These are phyloP conservation scores for Fonsecaea multimorphosa DNA, from an alignment of 2,329 filamentous ascomycete genomes.

Conservation along the genomic window DNA sequence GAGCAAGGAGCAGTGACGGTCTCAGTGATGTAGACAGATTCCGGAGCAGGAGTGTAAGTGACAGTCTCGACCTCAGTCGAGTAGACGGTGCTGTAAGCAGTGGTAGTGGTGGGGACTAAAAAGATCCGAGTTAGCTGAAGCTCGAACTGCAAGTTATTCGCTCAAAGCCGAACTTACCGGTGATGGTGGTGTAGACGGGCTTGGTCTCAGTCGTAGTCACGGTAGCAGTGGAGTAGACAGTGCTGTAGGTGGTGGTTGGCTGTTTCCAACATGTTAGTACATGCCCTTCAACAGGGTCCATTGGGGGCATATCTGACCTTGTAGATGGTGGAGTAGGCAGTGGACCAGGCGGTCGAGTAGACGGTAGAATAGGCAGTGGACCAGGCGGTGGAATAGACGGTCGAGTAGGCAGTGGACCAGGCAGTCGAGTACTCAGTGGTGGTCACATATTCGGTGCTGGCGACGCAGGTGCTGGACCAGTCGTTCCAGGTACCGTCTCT, in stretches of 20 bases:
- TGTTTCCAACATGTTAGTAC: neutral
- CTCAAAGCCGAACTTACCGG: neutral
- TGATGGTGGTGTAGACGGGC: conserved; percentile 9
- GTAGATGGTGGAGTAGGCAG: conserved; percentile 9
- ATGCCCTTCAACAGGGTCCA: neutral
- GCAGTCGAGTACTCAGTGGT: conserved; percentile 11
- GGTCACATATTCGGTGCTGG: conserved; percentile 3
- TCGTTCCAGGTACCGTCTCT: conserved; percentile 13
- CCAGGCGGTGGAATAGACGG: conserved; percentile 9
- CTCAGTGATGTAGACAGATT: conserved; percentile 1
- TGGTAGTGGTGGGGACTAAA: neutral
- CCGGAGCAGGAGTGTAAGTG: neutral
- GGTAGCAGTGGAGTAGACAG: conserved; percentile 10
- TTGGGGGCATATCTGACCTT: neutral
- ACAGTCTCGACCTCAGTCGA: neutral
- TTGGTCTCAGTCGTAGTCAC: neutral
- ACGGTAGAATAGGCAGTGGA: conserved; percentile 5
- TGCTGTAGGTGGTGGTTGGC: neutral
- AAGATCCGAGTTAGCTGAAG: neutral
- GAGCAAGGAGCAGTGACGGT: conserved; percentile 4
- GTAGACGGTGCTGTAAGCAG: neutral
- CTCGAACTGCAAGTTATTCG: neutral
- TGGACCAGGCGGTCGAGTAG: conserved; percentile 5
- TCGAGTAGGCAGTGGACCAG: conserved; percentile 16
- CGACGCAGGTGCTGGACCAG: neutral